Evolutionary conservation across 371 early-diverging fungal genomes (phyloP).

Genomic region (Rhizomucor pusillus): DNA sequence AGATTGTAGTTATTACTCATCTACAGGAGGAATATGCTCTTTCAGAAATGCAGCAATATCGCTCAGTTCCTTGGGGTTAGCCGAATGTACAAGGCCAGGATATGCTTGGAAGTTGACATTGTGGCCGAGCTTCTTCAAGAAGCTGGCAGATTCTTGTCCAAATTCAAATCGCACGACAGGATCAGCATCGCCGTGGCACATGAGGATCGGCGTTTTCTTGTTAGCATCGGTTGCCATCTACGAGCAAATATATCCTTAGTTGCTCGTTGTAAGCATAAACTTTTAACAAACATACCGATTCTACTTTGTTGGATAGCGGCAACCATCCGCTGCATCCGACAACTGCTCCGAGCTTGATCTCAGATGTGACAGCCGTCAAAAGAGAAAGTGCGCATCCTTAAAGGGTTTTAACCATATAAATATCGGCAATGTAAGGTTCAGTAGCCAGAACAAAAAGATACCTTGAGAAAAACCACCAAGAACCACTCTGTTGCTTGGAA

Average conservation of each 20-base stretch:
- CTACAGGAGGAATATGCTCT: slow-evolving; percentile 9
- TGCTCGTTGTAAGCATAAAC: not conserved
- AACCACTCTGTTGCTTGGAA: slow-evolving; percentile 82
- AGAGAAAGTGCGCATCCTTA: slow-evolving; percentile 72
- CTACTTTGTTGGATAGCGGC: slow-evolving; percentile 55
- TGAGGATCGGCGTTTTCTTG: slow-evolving; percentile 78
- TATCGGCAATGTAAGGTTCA: not conserved
- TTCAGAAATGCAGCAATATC: slow-evolving; percentile 73
- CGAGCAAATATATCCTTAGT: not conserved
- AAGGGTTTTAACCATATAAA: not conserved
- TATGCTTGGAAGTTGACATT: slow-evolving; percentile 79
- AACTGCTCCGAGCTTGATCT: slow-evolving; percentile 62
- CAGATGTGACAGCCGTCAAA: slow-evolving; percentile 71
- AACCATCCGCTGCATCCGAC: slow-evolving; percentile 82
- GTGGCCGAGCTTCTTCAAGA: slow-evolving; percentile 64
- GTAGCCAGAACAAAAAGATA: slow-evolving; percentile 4
- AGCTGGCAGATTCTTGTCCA: slow-evolving; percentile 67
- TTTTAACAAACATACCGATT: not conserved
- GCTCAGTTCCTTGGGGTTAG: slow-evolving; percentile 68
- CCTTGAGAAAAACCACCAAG: slow-evolving; percentile 97
- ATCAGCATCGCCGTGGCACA: slow-evolving; percentile 89
- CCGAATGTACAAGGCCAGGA: slow-evolving; percentile 75
- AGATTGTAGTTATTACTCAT: too few relatives aligned
- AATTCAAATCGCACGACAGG: slow-evolving; percentile 70
- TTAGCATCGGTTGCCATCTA: slow-evolving; percentile 67